Percentiles rank a stretch among this genome's conserved stretches.
Evolutionary conservation across 345 rosid genomes (phyloP).

Genomic region (Brassica napus): Da-Ae NC_063438.1:1300001-1300500

Average conservation of each 20-base stretch:
- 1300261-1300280: background rate
- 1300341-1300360: background rate
- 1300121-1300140: conserved; percentile 54
- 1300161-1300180: too few species aligned
- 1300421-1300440: background rate
- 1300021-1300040: conserved; percentile 69
- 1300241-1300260: too few species aligned
- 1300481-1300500: background rate
- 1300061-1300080: background rate
- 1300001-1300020: conserved; percentile 88
- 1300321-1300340: background rate
- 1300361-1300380: background rate
- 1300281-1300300: background rate
- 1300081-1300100: conserved; percentile 46
- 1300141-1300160: too few species aligned
- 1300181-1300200: background rate
- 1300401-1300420: background rate
- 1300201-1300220: too few species aligned
- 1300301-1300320: background rate
- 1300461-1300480: background rate
- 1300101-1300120: conserved; percentile 74
- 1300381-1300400: background rate
- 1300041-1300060: conserved; percentile 82
- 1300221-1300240: too few species aligned
- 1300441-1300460: background rate